Base-by-base conservation (phyloP, 2,329 filamentous ascomycete genomes). In the Penicillium sp. region DNA sequence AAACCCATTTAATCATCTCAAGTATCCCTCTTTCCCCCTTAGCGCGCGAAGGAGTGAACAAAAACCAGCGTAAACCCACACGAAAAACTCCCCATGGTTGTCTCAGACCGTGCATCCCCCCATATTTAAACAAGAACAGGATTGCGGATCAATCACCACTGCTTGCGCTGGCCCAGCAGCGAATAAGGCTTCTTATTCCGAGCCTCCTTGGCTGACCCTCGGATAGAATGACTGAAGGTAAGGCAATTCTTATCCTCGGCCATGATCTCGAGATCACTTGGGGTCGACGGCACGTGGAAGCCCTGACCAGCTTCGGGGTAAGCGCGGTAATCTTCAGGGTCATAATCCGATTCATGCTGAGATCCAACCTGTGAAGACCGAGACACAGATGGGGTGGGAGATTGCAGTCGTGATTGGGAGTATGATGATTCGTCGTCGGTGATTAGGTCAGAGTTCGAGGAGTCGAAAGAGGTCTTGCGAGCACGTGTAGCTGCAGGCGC, bases 241-340 rank as follows among this genome's bases (percentile, higher is more conserved):
- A 78, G 76, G 64, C 80, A 81, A 25, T 74, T 67, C 41, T 82
- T 80, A 50, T 86, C 83, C 63, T 89, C 86, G 8, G 85, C 81
- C 25, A 89, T 70, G 76, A 86, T 87, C 57, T 85, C 79, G 40
- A 86, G 64, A 67, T 89, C 86, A 27, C 84, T 81, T 19, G 78
- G 78, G 62, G 87, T 83, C 0, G 81, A 79, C 7, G 82, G 79
- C 21, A 88, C 68, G 25, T 78, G 81, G 29, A 89, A 75, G 2
- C 87, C 86, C 54, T 86, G 81, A 2, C 86, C 87, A 7, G 86
- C 78, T 61, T 82, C 82, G 0, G 86, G 86, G 63, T 89, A 89
- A 43, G 86, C 80, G 29, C 84, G 81, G 65, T 86, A 85, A 46
- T 83, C 82, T 37, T 78, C 76, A 47, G 85, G 81, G 59, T 82